Conservation (phyloP, 345 rosid species). For the Reutealis trisperma region DNA sequence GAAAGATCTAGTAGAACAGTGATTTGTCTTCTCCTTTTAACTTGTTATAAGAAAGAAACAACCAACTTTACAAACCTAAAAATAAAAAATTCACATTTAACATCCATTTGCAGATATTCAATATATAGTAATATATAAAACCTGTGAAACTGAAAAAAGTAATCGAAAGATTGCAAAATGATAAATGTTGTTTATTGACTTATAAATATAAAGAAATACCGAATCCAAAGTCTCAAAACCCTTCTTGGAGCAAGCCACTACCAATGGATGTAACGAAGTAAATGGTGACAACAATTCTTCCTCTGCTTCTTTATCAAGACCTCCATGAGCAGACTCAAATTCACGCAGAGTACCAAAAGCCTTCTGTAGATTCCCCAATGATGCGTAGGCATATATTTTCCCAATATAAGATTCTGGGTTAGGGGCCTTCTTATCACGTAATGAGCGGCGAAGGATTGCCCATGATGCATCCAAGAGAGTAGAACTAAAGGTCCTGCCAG, state of each 20-base stretch:
- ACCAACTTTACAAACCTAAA: not conserved
- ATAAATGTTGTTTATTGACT: not conserved
- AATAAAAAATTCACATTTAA: not conserved
- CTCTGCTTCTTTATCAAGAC: constrained; percentile 36
- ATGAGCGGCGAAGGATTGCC: constrained; percentile 61
- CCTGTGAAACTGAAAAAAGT: not conserved
- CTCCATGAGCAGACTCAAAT: constrained; percentile 65
- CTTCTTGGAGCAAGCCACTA: constrained; percentile 76
- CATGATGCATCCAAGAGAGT: constrained; percentile 81
- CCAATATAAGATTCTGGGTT: constrained; percentile 69
- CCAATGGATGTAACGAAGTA: constrained; percentile 74
- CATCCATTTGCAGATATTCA: not conserved
- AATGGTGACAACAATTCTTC: constrained; percentile 89
- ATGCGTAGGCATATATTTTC: constrained; percentile 77
- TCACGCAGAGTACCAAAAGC: constrained; percentile 69
- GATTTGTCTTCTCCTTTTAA: not conserved
- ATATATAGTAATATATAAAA: not conserved
- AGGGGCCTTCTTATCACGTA: constrained; percentile 69
- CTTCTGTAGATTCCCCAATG: constrained; percentile 71
- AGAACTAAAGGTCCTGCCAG: constrained; percentile 71
- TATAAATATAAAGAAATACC: constrained; percentile 42
- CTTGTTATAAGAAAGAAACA: not conserved
- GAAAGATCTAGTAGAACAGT: not conserved
- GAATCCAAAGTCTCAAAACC: constrained; percentile 85
- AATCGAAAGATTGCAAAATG: not conserved